phyloP scores from a whole-genome alignment of 805 yeast species.

The Nakazawaea molendinolei region DNA sequence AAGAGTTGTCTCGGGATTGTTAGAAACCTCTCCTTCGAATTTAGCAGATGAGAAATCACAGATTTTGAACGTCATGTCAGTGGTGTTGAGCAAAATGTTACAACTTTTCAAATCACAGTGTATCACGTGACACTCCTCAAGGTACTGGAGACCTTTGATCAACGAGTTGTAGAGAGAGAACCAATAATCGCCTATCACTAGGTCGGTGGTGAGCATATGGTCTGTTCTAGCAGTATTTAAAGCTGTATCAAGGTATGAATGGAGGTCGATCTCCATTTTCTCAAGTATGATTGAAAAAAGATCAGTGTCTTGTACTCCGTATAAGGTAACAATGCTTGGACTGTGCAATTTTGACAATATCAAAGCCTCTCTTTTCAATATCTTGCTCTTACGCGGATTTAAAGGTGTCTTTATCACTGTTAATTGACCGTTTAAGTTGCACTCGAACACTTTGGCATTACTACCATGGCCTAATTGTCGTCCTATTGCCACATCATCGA shows the following conservation, averaged over 20 bases:
- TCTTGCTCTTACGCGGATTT: not conserved
- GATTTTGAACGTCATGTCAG: constrained; percentile 26
- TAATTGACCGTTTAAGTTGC: not conserved
- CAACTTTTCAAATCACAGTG: constrained; percentile 45
- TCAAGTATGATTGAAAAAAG: too few relatives aligned
- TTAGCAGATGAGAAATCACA: constrained; percentile 41
- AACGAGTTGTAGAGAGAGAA: not conserved
- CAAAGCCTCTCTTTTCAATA: constrained; percentile 5
- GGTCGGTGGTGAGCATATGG: too few relatives aligned
- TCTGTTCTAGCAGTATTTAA: too few relatives aligned
- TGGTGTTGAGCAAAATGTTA: constrained; percentile 29
- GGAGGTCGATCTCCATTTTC: constrained; percentile 22
- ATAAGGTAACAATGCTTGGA: too few relatives aligned
- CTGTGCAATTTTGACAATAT: constrained; percentile 3
- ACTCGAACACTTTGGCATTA: not conserved
- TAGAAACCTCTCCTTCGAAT: constrained; percentile 13
- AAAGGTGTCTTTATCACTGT: constrained; percentile 5
- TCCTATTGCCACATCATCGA: not conserved
- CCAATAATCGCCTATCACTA: not conserved
- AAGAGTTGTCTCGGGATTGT: constrained; percentile 26
- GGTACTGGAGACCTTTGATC: constrained; percentile 7
- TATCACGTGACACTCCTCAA: constrained; percentile 25
- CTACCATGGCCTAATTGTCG: constrained; percentile 1
- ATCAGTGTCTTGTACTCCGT: too few relatives aligned
- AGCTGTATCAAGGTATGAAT: too few relatives aligned